Evolutionary conservation across 2,329 filamentous ascomycete genomes (phyloP), one percentile per base, ranked within the genome.

Genomic region (Byssochlamys sp.): DNA sequence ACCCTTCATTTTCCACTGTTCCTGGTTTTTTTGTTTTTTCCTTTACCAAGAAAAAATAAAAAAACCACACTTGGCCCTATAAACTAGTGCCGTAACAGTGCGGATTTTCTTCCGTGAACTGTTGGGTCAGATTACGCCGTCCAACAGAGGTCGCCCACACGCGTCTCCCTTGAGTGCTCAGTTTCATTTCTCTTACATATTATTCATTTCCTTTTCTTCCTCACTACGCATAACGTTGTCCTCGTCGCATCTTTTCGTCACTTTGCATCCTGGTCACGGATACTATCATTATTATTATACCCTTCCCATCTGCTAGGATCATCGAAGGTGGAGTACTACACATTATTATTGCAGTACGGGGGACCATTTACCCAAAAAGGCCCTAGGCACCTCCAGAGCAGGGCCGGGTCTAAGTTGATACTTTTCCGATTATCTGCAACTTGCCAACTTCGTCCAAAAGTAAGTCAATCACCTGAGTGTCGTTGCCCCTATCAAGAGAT

Each of bases 91-190:
- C 25, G 49, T 51, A 10, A 51, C 48, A 51, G 25, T 51, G 49
- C 24, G 49, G 49, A 51, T 51, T 28, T 39, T 26, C 49, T 26
- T 26, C 49, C 49, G 27, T 51, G 25, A 24, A 51, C 49, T 51
- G 49, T 51, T 51, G 49, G 49, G 11, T 51, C 49, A 28, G 49
- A 28, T 51, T 51, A 28, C 25, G 39, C 39, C 39, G 39, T 9
- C n/a, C 6, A 19, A 45, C 39, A 45, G 39, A 45, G n/a, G n/a
- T 45, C 39, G 19, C 39, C 39, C 39, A 14, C 39, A 45, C 39
- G 39, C 39, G 39, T 59, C 54, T 54, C 54, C 53, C 55, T 45
- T 57, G 50, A 57, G 55, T 51, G 59, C 56, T 56, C 61, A 55
- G 26, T 52, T 63, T n/a, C 53, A 57, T 57, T 57, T 59, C 54